Evolutionary conservation across 768 basidiomycete genomes (phyloP).

Genomic region (Russula sp.): DNA sequence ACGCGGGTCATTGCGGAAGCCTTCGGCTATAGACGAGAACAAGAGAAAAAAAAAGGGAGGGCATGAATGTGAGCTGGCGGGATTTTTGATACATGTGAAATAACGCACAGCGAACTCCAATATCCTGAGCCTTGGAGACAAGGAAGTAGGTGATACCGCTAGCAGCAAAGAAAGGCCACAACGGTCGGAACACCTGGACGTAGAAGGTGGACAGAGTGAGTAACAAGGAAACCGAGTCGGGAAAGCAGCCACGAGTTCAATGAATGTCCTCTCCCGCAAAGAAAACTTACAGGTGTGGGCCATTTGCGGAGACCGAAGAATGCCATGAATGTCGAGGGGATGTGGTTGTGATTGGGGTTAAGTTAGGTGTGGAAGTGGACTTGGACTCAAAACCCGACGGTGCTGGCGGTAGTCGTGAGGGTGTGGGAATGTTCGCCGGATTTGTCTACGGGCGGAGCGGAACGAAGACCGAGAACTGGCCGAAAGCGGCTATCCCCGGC

Average conservation of each 20-base stretch:
- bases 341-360: not conserved
- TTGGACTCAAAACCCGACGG: too few species aligned
- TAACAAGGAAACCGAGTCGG: not conserved
- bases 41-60: not conserved
- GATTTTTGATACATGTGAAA: not conserved
- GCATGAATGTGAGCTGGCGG: not conserved
- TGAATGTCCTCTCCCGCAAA: too few species aligned
- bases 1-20: conserved; percentile 67
- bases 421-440: conserved; percentile 13
- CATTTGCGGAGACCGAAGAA: conserved; percentile 79
- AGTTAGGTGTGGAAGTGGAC: not conserved
- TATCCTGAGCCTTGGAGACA: conserved; percentile 61
- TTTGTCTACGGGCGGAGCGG: not conserved
- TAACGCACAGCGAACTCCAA: conserved; percentile 63
- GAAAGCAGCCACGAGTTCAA: conserved; percentile 8
- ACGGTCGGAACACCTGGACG: conserved; percentile 56
- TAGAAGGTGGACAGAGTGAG: conserved; percentile 7
- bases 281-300: conserved; percentile 61
- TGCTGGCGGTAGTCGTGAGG: not conserved
- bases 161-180: conserved; percentile 78
- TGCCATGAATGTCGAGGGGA: conserved; percentile 40
- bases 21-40: conserved; percentile 41
- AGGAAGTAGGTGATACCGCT: conserved; percentile 60
- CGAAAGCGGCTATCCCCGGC: conserved; percentile 8
- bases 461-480: not conserved